These are phyloP conservation scores for Venturia carpophila DNA, from an alignment of 2,329 filamentous ascomycete species.

Conservation along the genomic window DNA sequence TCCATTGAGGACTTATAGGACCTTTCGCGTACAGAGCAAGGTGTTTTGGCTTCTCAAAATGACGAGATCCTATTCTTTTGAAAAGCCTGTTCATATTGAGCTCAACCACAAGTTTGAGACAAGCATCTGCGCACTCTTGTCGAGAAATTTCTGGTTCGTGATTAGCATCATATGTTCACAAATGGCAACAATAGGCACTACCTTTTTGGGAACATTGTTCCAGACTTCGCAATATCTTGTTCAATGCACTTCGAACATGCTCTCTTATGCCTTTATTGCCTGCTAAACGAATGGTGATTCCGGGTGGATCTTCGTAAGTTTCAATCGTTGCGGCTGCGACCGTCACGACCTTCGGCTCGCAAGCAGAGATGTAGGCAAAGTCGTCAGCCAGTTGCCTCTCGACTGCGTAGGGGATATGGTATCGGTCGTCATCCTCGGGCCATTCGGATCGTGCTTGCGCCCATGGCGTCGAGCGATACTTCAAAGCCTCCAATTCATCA, in stretches of 20 bases:
- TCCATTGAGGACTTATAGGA: slow-evolving; percentile 14
- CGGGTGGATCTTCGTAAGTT: neutral
- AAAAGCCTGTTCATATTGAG: slow-evolving; percentile 16
- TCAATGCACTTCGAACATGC: neutral
- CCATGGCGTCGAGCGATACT: neutral
- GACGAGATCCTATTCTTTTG: slow-evolving; percentile 12
- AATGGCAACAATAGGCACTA: neutral
- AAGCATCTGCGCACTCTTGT: slow-evolving; percentile 6
- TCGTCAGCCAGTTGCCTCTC: slow-evolving; percentile 10
- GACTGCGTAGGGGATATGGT: neutral
- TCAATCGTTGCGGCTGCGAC: slow-evolving; percentile 12
- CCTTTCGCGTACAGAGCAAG: slow-evolving; percentile 8
- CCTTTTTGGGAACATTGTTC: slow-evolving; percentile 14
- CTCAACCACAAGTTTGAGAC: slow-evolving; percentile 9
- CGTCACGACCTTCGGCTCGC: slow-evolving; percentile 8
- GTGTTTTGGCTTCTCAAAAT: slow-evolving; percentile 11
- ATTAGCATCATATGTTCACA: neutral
- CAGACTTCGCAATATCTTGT: neutral
- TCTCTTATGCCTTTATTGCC: slow-evolving; percentile 15
- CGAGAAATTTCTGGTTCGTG: neutral
- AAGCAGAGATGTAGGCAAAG: slow-evolving; percentile 12
- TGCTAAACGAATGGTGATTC: slow-evolving; percentile 4
- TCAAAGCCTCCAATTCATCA: slow-evolving; percentile 3
- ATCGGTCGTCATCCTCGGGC: neutral
- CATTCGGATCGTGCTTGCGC: slow-evolving; percentile 2